Conservation (phyloP, 2,329 filamentous ascomycete species). For the Aspergillus fructus region DNA sequence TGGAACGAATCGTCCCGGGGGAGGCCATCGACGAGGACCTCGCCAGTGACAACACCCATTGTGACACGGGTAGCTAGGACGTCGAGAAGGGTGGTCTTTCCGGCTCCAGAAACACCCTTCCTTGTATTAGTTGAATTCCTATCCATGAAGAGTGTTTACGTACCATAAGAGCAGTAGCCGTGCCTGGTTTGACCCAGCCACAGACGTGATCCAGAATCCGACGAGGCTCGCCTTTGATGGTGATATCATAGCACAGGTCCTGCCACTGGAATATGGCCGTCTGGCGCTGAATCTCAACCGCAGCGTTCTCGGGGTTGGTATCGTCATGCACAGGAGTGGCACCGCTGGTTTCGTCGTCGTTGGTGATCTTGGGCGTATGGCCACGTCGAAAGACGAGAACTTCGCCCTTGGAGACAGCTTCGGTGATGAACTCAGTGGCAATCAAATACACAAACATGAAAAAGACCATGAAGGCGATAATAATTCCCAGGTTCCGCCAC, state of each 20-base stretch:
- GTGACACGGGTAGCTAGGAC: constrained; percentile 81
- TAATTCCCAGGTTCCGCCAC: constrained; percentile 69
- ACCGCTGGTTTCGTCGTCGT: background rate
- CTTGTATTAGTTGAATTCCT: constrained; percentile 24
- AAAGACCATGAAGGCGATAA: constrained; percentile 61
- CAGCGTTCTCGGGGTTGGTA: constrained; percentile 6
- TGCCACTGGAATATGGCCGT: constrained; percentile 84
- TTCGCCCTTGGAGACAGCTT: constrained; percentile 64
- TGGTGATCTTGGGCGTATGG: constrained; percentile 1
- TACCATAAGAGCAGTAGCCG: constrained; percentile 78
- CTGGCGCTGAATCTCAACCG: constrained; percentile 57
- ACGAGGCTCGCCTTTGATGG: constrained; percentile 72
- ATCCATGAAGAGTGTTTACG: constrained; percentile 30
- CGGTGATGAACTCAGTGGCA: constrained; percentile 43
- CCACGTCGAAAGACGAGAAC: constrained; percentile 69
- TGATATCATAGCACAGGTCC: constrained; percentile 78
- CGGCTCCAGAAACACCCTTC: constrained; percentile 77
- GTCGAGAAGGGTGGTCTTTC: constrained; percentile 88
- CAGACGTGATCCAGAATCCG: constrained; percentile 82
- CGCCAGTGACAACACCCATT: constrained; percentile 83
- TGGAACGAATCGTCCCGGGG: constrained; percentile 80
- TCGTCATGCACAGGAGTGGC: constrained; percentile 38
- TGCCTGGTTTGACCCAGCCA: constrained; percentile 92
- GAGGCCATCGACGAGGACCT: constrained; percentile 76
- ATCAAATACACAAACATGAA: constrained; percentile 58